Base-by-base conservation (phyloP, 2,329 filamentous ascomycete genomes). In the Aureobasidium sp. region DNA sequence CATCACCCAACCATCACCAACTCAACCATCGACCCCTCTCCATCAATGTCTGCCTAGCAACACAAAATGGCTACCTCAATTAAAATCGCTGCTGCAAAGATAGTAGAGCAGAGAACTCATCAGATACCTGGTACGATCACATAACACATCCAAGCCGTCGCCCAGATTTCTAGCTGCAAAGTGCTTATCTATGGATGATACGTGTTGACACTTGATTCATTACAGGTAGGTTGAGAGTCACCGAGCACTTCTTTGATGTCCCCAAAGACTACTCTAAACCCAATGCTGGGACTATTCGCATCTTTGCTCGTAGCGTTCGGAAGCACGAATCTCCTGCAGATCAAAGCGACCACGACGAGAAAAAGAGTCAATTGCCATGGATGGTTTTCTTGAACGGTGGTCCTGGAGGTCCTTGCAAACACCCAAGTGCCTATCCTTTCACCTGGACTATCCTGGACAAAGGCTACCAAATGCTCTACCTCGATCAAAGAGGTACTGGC, bases 401-500 rank as follows among this genome's bases (percentile, higher is more conserved):
- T 0, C 93, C 92, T 0, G 92, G 92, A 3, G 86, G 88, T 69
- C 86, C 88, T 64, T 92, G 90, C 70, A 79, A 82, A 6, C 79
- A 87, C 54, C 92, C 93, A 1, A 87, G 95, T 70, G 83, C 89
- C 62, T 83, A 86, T 64, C 78, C 86, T 8, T 83, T 91, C 70
- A 88, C 89, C n/a, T 82, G 85, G 36, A 78, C 81, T 34, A 81
- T 91, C 61, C 80, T 97, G 6, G 85, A 87, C 63, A 86, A 87
- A 65, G 92, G 92, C 16, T 97, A 96, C 70, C 89, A 95, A 73
- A 72, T 86, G 49, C 82, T 97, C 2, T 87, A 88, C 65, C 81
- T 97, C n/a, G 93, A 97, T 73, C 92, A 96, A 72, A 85, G 93
- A 55, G 93, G 93, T 13, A 95, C 91, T 3, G 93, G 93, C 1